Percentiles rank a stretch among this genome's conserved stretches.
Conservation (phyloP, 495 filamentous ascomycete species). For the Darksidea phi region DNA sequence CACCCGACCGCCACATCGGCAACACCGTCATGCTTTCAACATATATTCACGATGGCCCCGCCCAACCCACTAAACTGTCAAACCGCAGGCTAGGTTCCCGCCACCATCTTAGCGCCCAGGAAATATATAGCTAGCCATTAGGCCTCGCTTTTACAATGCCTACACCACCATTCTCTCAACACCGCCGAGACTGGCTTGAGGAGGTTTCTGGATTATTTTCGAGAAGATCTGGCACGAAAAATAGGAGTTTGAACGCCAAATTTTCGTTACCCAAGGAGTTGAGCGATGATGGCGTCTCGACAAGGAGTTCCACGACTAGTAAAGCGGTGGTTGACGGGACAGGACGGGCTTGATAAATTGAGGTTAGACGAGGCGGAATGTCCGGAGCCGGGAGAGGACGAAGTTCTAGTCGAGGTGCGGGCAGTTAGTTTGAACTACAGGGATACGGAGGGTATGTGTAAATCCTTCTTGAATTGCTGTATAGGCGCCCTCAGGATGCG, state of each 20-base stretch:
- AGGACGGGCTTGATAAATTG: constrained; percentile 54
- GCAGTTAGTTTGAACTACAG: constrained; percentile 60
- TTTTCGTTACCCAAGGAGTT: not conserved
- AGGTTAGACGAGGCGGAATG: constrained; percentile 45
- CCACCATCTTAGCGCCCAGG: not conserved
- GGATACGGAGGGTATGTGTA: constrained; percentile 49
- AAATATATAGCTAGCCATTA: not conserved
- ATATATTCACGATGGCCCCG: too few species aligned
- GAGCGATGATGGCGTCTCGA: not conserved
- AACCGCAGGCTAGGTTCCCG: not conserved
- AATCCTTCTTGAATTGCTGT: not conserved
- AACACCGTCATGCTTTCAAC: too few species aligned
- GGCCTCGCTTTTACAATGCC: constrained; percentile 11
- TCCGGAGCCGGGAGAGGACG: constrained; percentile 46
- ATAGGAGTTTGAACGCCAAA: not conserved
- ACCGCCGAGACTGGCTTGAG: constrained; percentile 24
- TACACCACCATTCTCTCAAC: constrained; percentile 26
- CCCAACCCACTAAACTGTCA: too few species aligned
- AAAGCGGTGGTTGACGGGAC: constrained; percentile 52
- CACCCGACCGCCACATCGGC: not conserved
- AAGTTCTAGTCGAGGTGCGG: constrained; percentile 58
- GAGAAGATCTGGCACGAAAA: not conserved
- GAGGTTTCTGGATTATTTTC: constrained; percentile 13
- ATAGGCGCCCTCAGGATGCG: not conserved
- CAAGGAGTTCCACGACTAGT: constrained; percentile 11